Base-by-base conservation (phyloP, 257 asterid genomes). In the Solanum ossicruentum region DNA sequence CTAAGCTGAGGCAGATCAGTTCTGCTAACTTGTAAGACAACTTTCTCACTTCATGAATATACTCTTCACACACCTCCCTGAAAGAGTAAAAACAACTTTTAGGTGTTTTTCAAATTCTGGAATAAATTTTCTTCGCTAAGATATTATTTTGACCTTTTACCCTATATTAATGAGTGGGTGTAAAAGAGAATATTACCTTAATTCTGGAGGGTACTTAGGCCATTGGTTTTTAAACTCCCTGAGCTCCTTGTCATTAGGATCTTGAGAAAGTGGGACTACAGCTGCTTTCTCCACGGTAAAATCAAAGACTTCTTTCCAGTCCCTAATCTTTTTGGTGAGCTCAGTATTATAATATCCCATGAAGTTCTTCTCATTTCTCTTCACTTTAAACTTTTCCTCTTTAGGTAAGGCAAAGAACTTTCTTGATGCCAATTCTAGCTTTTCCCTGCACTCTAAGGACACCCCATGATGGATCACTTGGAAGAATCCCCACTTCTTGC, bases 401-500 rank as follows among this genome's bases (percentile, higher is more conserved):
- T 89, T 89, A 5, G 94, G 20, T 75, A 91, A 83, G 70, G 90
- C 89, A 58, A 93, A 93, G 88, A 95, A 91, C 71, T 87, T 28
- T 43, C 87, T 93, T 0, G 95, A 79, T 23, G 86, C 96, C 66
- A 43, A n/a, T 75, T 92, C 94, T 13, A 93, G 89, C 81, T 85
- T 90, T 60, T 87, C 89, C 1, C 92, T 91, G 49, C 10, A 82
- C 45, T 85, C 87, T 20, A 84, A 86, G 18, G 95, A 90, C 72
- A 95, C 95, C 26, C 98, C 98, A n/a, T 95, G 97, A 86, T 92
- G 92, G 85, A 92, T 92, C 87, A 92, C 95, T 90, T 93, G 98
- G 87, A 95, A 92, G 84, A 95, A 95, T 0, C 97, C 97, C 95
- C 97, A 95, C 12, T 87, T 85, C 84, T 84, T 81, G 86, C 95